phyloP scores from a whole-genome alignment of 78 protist species.

The Dictyostelium intermedium region DNA sequence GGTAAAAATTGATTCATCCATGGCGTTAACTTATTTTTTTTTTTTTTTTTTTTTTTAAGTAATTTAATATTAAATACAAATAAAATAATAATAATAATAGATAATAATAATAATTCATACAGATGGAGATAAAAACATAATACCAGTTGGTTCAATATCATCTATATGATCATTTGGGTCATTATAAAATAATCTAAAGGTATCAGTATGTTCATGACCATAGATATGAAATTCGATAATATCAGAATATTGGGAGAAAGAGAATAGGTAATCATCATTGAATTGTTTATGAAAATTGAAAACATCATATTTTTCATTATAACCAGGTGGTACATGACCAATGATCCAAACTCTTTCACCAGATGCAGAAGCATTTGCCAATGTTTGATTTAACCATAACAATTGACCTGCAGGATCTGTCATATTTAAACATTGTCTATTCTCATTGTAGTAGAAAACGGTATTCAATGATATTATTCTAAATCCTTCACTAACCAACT shows the following conservation, averaged over 20 bases:
- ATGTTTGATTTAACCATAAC: slow-evolving; percentile 34
- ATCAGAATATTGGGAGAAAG: slow-evolving; percentile 2
- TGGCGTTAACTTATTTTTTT: slow-evolving; percentile 22
- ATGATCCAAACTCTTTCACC: slow-evolving; percentile 48
- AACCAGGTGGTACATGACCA: slow-evolving; percentile 76
- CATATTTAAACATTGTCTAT: slow-evolving; percentile 43
- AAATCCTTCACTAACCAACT: slow-evolving; percentile 24
- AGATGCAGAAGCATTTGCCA: neutral
- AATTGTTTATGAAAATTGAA: slow-evolving; percentile 48
- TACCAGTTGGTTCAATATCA: slow-evolving; percentile 26
- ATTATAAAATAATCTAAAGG: slow-evolving; percentile 35
- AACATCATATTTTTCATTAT: slow-evolving; percentile 32
- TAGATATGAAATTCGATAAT: slow-evolving; percentile 30
- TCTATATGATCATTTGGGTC: neutral
- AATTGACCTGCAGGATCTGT: slow-evolving; percentile 64
- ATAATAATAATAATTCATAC: neutral
- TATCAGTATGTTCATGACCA: slow-evolving; percentile 65
- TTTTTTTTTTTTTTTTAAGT: too few relatives aligned
- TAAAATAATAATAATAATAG: too few relatives aligned
- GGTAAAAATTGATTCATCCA: slow-evolving; percentile 26
- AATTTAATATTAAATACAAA: too few relatives aligned
- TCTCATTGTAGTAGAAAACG: slow-evolving; percentile 51
- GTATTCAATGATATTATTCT: slow-evolving; percentile 53
- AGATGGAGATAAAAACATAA: slow-evolving; percentile 51
- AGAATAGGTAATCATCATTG: slow-evolving; percentile 17